phyloP scores from a whole-genome alignment of 2,329 filamentous ascomycete genomes.

The Sporothrix variecibatus region DNA sequence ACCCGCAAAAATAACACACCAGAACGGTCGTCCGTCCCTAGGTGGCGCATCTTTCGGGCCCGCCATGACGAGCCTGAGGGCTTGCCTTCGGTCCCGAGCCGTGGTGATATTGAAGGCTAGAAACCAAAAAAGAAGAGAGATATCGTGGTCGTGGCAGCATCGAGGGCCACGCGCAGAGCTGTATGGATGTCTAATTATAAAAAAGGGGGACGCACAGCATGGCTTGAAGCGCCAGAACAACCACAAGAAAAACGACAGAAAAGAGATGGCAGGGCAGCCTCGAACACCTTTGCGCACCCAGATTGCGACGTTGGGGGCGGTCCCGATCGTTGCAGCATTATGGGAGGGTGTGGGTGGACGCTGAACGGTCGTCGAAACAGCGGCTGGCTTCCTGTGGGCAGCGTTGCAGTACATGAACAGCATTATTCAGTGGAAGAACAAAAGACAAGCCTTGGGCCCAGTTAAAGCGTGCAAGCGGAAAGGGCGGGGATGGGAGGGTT shows the following conservation, averaged over 20 bases:
- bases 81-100: conserved; percentile 16
- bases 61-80: neutral
- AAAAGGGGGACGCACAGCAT: neutral
- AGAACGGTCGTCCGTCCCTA: neutral
- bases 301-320: conserved; percentile 18
- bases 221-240: neutral
- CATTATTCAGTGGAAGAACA: neutral
- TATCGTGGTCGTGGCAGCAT: neutral
- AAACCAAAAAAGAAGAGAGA: neutral
- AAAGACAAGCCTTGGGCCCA: neutral
- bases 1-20: neutral
- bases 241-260: neutral
- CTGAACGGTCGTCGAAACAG: neutral
- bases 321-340: conserved; percentile 10
- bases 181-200: neutral
- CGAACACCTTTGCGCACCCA: neutral
- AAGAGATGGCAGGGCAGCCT: neutral
- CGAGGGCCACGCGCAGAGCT: neutral
- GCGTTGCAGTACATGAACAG: neutral
- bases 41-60: conserved; percentile 1
- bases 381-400: neutral
- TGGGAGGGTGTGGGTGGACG: neutral
- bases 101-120: neutral
- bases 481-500: conserved; percentile 1
- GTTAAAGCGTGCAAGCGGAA: neutral